Evolutionary conservation across 768 basidiomycete genomes (phyloP), one percentile per base, ranked within the genome.

Genomic region (Cystobasidium onofrii): DNA sequence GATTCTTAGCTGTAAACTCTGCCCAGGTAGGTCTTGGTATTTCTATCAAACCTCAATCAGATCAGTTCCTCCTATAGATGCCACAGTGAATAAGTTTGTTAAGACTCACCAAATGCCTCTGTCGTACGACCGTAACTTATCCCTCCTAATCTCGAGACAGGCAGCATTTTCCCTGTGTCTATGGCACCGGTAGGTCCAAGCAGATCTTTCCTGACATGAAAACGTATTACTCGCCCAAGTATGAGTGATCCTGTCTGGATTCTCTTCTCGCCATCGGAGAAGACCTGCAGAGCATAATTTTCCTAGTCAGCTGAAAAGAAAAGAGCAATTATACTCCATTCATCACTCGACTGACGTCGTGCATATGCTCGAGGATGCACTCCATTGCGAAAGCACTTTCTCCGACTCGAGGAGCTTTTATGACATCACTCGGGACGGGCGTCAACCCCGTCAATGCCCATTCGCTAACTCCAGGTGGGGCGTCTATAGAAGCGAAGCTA

Each of bases 101-200:
- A 1, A 6, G 20, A 34, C 66, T 33, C 50, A 69, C 66, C 83
- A 77, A 85, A 86, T 25, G 83, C 83, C 64, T 85, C 81, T 27
- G 82, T 81, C 46, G 86, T 76, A 44, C 84, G 80, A 6, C 84
- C 83, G 79, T 87, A 89, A 60, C 82, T 83, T 36, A 81, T 82
- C 12, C 85, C 87, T 41, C 86, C 88, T 39, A 90, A 80, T 52
- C 89, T 83, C 0, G 77, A 77, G 1, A 83, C 77, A 1, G 80
- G 79, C 27, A 76, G 29, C 67, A 77, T 63, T 27, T 31, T 34
- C 3, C 73, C 78, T 18, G 50, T 23, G 63, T 78, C 77, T 62
- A 78, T 63, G 6, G 61, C 12, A 9, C 44, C 41, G n/a, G 27
- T 44, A n/a, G 54, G 34, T 3, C 15, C 46, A n/a, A 73, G 20